Evolutionary conservation across 2,329 filamentous ascomycete species (phyloP).

Genomic region (Aureobasidium mangrovei): DNA sequence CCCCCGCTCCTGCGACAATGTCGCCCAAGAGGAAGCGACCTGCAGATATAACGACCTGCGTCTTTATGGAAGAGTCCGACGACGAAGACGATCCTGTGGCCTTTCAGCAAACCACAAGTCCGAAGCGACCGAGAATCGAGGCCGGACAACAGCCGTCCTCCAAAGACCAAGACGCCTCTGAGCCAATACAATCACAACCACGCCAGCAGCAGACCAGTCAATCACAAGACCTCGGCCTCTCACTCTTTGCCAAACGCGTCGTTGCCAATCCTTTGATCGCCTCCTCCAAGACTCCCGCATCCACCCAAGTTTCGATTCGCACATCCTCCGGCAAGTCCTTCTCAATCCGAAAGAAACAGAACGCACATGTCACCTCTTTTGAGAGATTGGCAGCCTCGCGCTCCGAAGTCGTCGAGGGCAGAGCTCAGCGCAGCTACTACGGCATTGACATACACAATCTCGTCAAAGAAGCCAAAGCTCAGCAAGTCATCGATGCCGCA

Average conservation of each 20-base stretch:
- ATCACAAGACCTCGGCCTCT: not conserved
- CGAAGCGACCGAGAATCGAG: not conserved
- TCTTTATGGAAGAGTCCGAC: slow-evolving; percentile 33
- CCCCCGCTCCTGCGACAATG: slow-evolving; percentile 23
- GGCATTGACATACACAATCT: slow-evolving; percentile 85
- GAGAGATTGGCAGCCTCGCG: slow-evolving; percentile 59
- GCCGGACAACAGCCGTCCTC: not conserved
- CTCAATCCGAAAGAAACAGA: slow-evolving; percentile 48
- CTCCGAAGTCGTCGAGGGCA: slow-evolving; percentile 55
- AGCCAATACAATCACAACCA: not conserved
- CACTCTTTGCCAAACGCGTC: slow-evolving; percentile 6
- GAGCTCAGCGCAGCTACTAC: slow-evolving; percentile 71
- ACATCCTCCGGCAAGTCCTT: slow-evolving; percentile 51
- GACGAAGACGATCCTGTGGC: slow-evolving; percentile 24
- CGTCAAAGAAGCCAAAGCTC: slow-evolving; percentile 60
- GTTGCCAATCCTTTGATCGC: slow-evolving; percentile 4
- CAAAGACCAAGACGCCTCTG: not conserved
- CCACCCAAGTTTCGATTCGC: slow-evolving; percentile 19
- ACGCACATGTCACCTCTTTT: slow-evolving; percentile 45
- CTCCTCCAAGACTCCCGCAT: not conserved
- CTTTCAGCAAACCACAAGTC: not conserved
- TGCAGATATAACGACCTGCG: slow-evolving; percentile 26
- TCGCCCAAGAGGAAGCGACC: slow-evolving; percentile 30
- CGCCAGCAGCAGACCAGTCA: not conserved
- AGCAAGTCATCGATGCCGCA: slow-evolving; percentile 37